These are phyloP conservation scores for Madurella fahalii DNA, from an alignment of 2,329 filamentous ascomycete species.

Conservation along the genomic window DNA sequence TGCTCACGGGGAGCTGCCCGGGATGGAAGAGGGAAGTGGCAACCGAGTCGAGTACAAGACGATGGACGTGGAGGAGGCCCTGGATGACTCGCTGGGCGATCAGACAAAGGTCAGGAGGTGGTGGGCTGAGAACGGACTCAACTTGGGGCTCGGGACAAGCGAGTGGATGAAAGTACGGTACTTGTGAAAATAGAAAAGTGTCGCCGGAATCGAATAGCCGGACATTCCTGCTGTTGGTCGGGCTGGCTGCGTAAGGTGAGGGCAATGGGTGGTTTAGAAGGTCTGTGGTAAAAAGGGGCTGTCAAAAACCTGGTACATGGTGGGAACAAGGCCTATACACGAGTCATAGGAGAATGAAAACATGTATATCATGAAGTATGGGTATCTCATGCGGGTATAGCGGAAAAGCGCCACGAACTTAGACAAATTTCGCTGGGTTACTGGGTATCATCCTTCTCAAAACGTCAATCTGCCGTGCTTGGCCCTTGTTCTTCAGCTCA, in stretches of 20 bases:
- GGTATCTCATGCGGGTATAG: slow-evolving; percentile 2
- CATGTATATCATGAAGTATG: neutral
- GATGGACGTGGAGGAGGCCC: slow-evolving; percentile 89
- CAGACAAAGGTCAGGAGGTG: slow-evolving; percentile 70
- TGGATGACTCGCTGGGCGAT: slow-evolving; percentile 78
- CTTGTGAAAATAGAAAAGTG: slow-evolving; percentile 40
- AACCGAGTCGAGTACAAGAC: slow-evolving; percentile 87
- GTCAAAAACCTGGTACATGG: neutral
- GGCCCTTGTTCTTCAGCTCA: slow-evolving; percentile 58
- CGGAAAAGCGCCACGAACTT: slow-evolving; percentile 17
- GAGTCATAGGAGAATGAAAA: neutral
- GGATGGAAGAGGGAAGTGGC: slow-evolving; percentile 52
- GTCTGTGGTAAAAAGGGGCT: neutral
- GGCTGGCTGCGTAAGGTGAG: neutral
- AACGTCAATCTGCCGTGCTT: slow-evolving; percentile 65
- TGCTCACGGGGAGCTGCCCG: slow-evolving; percentile 51
- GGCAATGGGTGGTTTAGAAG: neutral
- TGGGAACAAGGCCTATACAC: neutral
- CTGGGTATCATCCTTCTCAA: slow-evolving; percentile 63
- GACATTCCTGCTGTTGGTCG: neutral
- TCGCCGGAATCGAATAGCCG: no score
- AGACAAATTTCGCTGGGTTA: slow-evolving; percentile 51
- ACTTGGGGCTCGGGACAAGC: slow-evolving; percentile 74
- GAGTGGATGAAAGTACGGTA: slow-evolving; percentile 86
- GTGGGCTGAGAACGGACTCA: slow-evolving; percentile 84